These are phyloP conservation scores for Ganoderma leucocontextum DNA, from an alignment of 1,284 basidiomycete genomes.

Conservation along the genomic window DNA sequence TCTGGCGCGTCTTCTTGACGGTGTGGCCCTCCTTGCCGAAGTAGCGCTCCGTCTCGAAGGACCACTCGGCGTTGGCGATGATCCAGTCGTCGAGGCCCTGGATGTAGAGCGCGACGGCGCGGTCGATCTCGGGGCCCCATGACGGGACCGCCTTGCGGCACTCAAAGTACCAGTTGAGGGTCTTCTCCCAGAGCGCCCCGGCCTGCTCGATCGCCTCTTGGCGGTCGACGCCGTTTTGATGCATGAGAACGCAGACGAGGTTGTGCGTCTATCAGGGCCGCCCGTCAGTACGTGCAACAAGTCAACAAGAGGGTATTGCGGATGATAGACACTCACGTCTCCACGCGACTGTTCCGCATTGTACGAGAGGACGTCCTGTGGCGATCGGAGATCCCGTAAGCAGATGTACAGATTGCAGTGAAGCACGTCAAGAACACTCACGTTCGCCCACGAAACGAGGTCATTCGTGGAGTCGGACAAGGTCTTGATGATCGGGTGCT, in stretches of 20 bases:
- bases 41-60: constrained; percentile 52
- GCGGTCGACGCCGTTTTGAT: constrained; percentile 49
- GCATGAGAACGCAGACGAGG: constrained; percentile 54
- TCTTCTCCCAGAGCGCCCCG: constrained; percentile 92
- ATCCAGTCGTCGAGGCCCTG: constrained; percentile 55
- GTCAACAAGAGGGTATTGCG: not conserved
- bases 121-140: constrained; percentile 44
- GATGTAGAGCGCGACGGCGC: constrained; percentile 44
- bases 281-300: constrained; percentile 13
- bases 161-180: constrained; percentile 34
- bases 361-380: constrained; percentile 52
- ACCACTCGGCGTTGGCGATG: constrained; percentile 51
- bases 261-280: constrained; percentile 44
- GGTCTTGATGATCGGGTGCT: constrained; percentile 48
- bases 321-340: constrained; percentile 43
- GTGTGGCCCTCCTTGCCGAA: constrained; percentile 47
- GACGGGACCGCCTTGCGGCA: constrained; percentile 41
- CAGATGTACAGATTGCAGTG: constrained; percentile 8
- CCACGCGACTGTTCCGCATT: constrained; percentile 53
- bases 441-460: constrained; percentile 53
- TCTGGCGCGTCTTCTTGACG: constrained; percentile 41
- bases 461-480: constrained; percentile 47
- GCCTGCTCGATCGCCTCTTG: constrained; percentile 94
- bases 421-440: constrained; percentile 29
- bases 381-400: constrained; percentile 17